Conservation (phyloP, 1,139 yeast species). For the Geotrichum phurueaensis region DNA sequence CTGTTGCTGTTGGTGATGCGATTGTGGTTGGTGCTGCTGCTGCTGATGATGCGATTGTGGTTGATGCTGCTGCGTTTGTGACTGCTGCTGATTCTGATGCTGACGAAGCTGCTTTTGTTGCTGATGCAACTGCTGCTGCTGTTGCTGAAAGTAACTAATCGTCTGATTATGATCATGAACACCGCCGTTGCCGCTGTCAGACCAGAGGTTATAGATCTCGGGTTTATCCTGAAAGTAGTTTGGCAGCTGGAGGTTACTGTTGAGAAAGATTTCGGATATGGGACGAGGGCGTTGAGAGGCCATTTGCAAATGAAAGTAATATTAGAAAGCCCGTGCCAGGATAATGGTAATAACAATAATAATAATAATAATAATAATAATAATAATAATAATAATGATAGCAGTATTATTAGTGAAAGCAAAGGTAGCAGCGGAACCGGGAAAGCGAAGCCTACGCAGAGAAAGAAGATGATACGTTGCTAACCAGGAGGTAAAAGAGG, state of each 20-base stretch:
- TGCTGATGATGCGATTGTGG: neutral
- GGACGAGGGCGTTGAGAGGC: constrained; percentile 26
- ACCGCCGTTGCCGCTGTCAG: constrained; percentile 17
- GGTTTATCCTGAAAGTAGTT: constrained; percentile 2
- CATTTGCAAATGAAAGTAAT: neutral
- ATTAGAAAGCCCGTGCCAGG: neutral
- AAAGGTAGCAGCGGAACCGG: too few relatives aligned
- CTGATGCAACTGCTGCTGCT: constrained; percentile 32
- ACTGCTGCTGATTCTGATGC: constrained; percentile 11
- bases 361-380: neutral
- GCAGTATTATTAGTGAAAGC: too few relatives aligned
- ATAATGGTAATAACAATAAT: neutral
- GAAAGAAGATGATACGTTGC: neutral
- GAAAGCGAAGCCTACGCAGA: neutral
- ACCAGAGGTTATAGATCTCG: neutral
- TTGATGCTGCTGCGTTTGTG: constrained; percentile 21
- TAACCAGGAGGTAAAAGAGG: neutral
- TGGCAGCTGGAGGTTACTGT: constrained; percentile 21
- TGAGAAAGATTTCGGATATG: constrained; percentile 28
- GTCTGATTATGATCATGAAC: constrained; percentile 31
- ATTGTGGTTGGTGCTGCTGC: neutral
- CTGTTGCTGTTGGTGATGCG: neutral
- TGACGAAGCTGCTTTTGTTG: constrained; percentile 36
- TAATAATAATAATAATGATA: neutral
- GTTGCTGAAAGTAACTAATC: constrained; percentile 34